Base-by-base conservation (phyloP, 108 stramenopile genomes). In the Skeletonema menzelii region DNA sequence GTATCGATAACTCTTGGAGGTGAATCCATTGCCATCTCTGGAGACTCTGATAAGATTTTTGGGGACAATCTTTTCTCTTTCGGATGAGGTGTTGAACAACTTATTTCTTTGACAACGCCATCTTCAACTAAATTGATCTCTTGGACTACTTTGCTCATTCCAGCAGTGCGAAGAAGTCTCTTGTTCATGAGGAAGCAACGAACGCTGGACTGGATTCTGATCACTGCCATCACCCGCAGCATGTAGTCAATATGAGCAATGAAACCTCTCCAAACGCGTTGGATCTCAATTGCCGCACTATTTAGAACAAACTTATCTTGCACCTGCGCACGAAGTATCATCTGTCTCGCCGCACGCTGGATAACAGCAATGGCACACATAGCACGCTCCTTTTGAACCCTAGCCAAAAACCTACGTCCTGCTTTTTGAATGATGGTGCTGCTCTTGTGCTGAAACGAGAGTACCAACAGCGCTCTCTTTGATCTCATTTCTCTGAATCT, bases 201-300 rank as follows among this genome's bases (percentile, higher is more conserved):
- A 12, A 71, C 28, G 34, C 63, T n/a, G 11, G 82, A 37, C 70
- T 91, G 90, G 10, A 89, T 79, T 56, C 63, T 77, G 34, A 87
- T 65, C 10, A 72, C 68, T 11, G 86, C 49, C 28, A 75, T 19
- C n/a, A 86, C 38, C 1, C 6, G 15, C 37, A 80, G 47, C 38
- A 77, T 69, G 58, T 70, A 86, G 28, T 85, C 69, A 4, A 67
- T 40, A 31, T 76, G 67, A 20, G n/a, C 40, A n/a, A 32, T 46
- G 49, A 84, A 85, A 8, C 92, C 88, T 55, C 92, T 75, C 89
- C 89, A 93, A 13, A 80, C 46, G 27, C 89, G 64, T 65, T 93
- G 92, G 37, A 93, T 88, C 70, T 87, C 80, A 5, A 65, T 67
- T 6, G 92, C 88, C 10, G 91, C 91, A 67, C 83, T 76, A 11